Base-by-base conservation (phyloP, 2,329 filamentous ascomycete genomes). In the Fusarium redolens region DNA sequence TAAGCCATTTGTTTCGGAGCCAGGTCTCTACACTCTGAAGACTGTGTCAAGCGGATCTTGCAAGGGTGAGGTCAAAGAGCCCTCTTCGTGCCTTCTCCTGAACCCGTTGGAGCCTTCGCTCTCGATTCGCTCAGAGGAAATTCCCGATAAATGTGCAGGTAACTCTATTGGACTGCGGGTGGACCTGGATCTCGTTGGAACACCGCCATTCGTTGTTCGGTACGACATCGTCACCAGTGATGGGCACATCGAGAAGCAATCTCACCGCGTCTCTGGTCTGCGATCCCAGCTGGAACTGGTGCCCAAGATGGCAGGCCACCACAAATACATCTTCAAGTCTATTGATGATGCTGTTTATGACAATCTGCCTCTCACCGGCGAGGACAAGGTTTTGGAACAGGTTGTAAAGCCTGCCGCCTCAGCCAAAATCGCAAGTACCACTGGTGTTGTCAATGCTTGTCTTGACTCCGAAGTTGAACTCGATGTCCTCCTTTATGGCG, bases 121-220 rank as follows among this genome's bases (percentile, higher is more conserved):
- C 65, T 86, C 89, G 8, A 85, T 99, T 55, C 88, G 88, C 37
- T 87, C 91, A 11, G 93, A 97, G 75, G 92, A 95, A 70, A 95
- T 99, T 47, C 93, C 94, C 58, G 96, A 99, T 81, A 97, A 97
- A 80, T 99, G 96, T 80, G 96, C 95, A 40, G 95, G 95, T 52
- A 97, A 95, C 78, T 94, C 96, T 0, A 93, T 99, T 69, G 96
- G 96, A 44, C 88, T 99, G 61, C 90, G 92, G 15, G 93, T 99
- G 45, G 93, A 96, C 78, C 85, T 99, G 55, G 95, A 98, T 79
- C 87, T 99, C 43, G 92, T 96, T 33, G 96, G 96, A 68, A 97
- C 95, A 1, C 96, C 97, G 50, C 96, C 96, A 3, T 99, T 99
- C 83, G 86, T 87, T n/a, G 86, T 99, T 50, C 86, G 87, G 28